A percentile compares a stretch with the other conserved stretches of the same genome.
phyloP scores from a whole-genome alignment of 306 rosid species.

The Albizia julibrissin region DNA sequence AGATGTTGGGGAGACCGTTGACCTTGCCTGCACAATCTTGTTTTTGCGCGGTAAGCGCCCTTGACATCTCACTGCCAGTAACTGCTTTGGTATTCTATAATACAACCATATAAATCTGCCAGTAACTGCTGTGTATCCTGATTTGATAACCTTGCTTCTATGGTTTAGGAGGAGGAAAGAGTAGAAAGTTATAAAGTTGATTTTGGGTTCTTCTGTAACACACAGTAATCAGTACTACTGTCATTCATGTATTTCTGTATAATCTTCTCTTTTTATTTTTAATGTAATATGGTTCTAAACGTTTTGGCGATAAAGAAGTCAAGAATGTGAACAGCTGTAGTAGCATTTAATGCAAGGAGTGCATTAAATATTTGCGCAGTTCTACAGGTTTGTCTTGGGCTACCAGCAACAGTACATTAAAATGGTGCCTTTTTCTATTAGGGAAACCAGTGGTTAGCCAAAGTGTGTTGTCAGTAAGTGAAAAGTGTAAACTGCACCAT shows the following conservation, averaged over 20 bases:
- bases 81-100: constrained; percentile 2
- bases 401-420: background rate
- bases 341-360: background rate
- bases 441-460: constrained; percentile 10
- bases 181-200: background rate
- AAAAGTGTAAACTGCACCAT: background rate
- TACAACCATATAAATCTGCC: background rate
- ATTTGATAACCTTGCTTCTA: background rate
- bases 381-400: constrained; percentile 21
- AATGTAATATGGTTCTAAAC: background rate
- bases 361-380: background rate
- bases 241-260: background rate
- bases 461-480: background rate
- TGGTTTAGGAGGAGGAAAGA: background rate
- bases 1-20: constrained; percentile 62
- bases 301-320: background rate
- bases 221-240: background rate
- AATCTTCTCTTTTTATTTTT: background rate
- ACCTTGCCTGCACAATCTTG: constrained; percentile 55
- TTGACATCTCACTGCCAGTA: constrained; percentile 16
- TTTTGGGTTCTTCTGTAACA: background rate
- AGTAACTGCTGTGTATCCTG: too few relatives aligned
- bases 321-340: background rate
- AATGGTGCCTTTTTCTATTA: background rate
- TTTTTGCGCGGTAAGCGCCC: constrained; percentile 47